A percentile compares a stretch with the other conserved stretches of the same genome.
These are phyloP conservation scores for Flagelloscypha sp. DNA, from an alignment of 768 basidiomycete species.

Conservation along the genomic window DNA sequence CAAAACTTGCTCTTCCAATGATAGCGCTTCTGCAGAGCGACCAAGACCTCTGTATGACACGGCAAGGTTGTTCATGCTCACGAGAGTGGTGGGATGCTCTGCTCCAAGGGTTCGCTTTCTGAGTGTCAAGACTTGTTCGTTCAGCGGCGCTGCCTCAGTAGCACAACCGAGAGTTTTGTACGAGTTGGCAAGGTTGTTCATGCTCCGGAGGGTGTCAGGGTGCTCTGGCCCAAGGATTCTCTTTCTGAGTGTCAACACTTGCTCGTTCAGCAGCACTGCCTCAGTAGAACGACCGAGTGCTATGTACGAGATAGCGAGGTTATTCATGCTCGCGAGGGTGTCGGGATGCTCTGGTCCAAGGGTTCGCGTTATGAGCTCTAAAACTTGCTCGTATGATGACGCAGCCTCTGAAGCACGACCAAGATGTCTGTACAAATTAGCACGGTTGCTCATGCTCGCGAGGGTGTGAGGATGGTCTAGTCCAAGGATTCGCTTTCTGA, in stretches of 20 bases:
- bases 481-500: no score
- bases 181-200: slow-evolving; percentile 6
- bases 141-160: slow-evolving; percentile 1
- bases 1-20: no score
- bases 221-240: slow-evolving; percentile 3
- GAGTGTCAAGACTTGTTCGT: not conserved
- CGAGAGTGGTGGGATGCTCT: slow-evolving; percentile 6
- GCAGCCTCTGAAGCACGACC: no score
- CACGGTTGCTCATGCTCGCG: no score
- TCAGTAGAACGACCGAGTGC: slow-evolving; percentile 1
- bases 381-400: no score
- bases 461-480: no score
- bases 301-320: slow-evolving; percentile 7
- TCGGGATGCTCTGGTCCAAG: slow-evolving; percentile 7
- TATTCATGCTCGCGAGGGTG: slow-evolving; percentile 4
- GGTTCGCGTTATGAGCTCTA: no score
- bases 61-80: slow-evolving; percentile 7
- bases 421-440: no score
- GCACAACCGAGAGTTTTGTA: slow-evolving; percentile 4
- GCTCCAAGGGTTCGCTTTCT: slow-evolving; percentile 2
- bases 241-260: not conserved
- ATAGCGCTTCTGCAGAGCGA: no score
- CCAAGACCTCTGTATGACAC: no score
- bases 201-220: slow-evolving; percentile 4
- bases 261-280: slow-evolving; percentile 1